Conservation (phyloP, 2,329 filamentous ascomycete genomes). For the Acephala macrosclerotiorum region DNA sequence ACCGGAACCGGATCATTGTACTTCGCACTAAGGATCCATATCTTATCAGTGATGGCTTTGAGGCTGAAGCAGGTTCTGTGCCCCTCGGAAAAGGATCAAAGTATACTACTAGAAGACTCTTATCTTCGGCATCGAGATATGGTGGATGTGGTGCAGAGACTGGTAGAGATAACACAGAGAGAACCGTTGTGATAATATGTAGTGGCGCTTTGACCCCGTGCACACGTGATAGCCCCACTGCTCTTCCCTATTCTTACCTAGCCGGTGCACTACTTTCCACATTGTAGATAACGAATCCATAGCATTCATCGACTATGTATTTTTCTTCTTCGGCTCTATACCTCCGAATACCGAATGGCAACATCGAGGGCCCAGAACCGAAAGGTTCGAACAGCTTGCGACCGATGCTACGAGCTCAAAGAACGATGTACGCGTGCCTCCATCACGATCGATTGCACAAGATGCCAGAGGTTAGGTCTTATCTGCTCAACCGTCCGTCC, state of each 20-base stretch:
- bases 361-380: background rate
- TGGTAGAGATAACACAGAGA: too few species aligned
- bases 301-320: background rate
- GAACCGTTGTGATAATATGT: too few species aligned
- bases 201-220: background rate
- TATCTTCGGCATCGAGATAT: too few species aligned
- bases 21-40: too few species aligned
- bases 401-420: conserved; percentile 39
- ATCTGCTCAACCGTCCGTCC: conserved; percentile 34
- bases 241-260: too few species aligned
- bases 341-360: background rate
- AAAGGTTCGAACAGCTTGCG: conserved; percentile 33
- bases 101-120: too few species aligned
- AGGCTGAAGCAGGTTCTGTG: too few species aligned
- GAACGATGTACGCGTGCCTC: conserved; percentile 33
- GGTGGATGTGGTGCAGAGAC: too few species aligned
- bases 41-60: too few species aligned
- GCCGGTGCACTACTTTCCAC: background rate
- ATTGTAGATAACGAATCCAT: background rate
- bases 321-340: background rate
- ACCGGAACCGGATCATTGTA: too few species aligned
- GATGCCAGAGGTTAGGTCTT: conserved; percentile 34
- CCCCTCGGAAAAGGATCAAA: too few species aligned
- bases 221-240: too few species aligned
- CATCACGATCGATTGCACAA: conserved; percentile 22